Percentiles rank a stretch among this genome's conserved stretches.
These are phyloP conservation scores for Vigna unguiculata DNA, from an alignment of 306 rosid species.

Conservation along the genomic window DNA sequence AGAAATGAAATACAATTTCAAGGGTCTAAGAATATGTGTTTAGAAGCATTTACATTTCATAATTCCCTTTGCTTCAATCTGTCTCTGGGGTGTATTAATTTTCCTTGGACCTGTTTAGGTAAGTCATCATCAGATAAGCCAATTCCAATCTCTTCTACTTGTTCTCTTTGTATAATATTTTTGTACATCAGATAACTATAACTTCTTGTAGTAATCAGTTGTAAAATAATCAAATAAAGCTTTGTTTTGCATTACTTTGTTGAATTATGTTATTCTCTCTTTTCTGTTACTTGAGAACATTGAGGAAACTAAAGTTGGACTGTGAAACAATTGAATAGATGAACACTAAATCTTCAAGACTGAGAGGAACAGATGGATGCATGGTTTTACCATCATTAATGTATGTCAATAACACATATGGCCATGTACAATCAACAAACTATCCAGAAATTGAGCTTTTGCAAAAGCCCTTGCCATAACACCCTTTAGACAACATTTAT, in stretches of 20 bases:
- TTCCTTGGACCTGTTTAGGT: conserved; percentile 52
- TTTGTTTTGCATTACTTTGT: too few relatives aligned
- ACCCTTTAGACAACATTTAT: conserved; percentile 62
- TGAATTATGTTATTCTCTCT: too few relatives aligned
- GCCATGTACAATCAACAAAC: conserved; percentile 85
- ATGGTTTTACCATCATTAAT: conserved; percentile 80
- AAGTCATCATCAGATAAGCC: conserved; percentile 55
- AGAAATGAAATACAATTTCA: conserved; percentile 24
- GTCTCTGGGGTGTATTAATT: conserved; percentile 51
- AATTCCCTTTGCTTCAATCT: conserved; percentile 61
- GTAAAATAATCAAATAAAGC: too few relatives aligned
- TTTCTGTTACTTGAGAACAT: too few relatives aligned
- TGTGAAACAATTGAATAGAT: too few relatives aligned
- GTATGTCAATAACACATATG: conserved; percentile 93
- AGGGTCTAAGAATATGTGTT: conserved; percentile 19
- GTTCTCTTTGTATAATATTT: conserved; percentile 71
- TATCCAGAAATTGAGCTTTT: conserved; percentile 85
- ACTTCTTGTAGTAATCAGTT: too few relatives aligned
- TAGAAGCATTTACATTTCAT: conserved; percentile 42
- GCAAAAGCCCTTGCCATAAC: conserved; percentile 94
- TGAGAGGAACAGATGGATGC: conserved; percentile 22
- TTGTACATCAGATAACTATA: conserved; percentile 54
- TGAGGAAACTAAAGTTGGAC: too few relatives aligned
- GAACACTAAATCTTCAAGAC: too few relatives aligned
- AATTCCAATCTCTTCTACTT: conserved; percentile 44